Conservation (phyloP, 371 early-diverging fungal genomes). For the Saksenaea vasiformis region DNA sequence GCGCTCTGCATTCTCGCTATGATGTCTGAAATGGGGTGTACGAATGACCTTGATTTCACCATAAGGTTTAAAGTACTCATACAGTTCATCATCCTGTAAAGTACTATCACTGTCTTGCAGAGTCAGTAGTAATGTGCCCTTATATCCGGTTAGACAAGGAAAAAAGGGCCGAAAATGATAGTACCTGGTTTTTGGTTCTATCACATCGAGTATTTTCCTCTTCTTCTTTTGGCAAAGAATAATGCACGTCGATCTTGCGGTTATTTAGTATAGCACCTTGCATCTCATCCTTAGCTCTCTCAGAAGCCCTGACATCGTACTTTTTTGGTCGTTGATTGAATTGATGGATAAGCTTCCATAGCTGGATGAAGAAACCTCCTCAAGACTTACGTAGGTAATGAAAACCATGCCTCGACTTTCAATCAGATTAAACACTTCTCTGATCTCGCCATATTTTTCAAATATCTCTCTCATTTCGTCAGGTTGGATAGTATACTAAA, state of each 20-base stretch:
- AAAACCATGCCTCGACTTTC: slow-evolving; percentile 57
- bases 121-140: slow-evolving; percentile 58
- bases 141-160: not conserved
- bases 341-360: not conserved
- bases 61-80: slow-evolving; percentile 38
- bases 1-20: slow-evolving; percentile 15
- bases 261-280: slow-evolving; percentile 39
- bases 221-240: slow-evolving; percentile 60
- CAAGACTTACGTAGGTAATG: slow-evolving; percentile 52
- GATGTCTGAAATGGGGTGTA: slow-evolving; percentile 35
- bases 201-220: slow-evolving; percentile 51
- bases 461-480: slow-evolving; percentile 42
- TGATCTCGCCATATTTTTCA: slow-evolving; percentile 52
- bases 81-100: slow-evolving; percentile 44
- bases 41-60: slow-evolving; percentile 57
- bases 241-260: slow-evolving; percentile 59
- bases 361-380: not conserved
- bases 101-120: slow-evolving; percentile 35
- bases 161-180: not conserved
- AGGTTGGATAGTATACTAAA: slow-evolving; percentile 40
- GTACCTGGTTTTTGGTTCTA: slow-evolving; percentile 57
- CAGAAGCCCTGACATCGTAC: slow-evolving; percentile 57
- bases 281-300: slow-evolving; percentile 45
- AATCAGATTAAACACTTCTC: slow-evolving; percentile 50
- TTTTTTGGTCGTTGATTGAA: slow-evolving; percentile 5